Evolutionary conservation across 2,329 filamentous ascomycete species (phyloP).

Genomic region (Tolypocladium endophyticum): DNA sequence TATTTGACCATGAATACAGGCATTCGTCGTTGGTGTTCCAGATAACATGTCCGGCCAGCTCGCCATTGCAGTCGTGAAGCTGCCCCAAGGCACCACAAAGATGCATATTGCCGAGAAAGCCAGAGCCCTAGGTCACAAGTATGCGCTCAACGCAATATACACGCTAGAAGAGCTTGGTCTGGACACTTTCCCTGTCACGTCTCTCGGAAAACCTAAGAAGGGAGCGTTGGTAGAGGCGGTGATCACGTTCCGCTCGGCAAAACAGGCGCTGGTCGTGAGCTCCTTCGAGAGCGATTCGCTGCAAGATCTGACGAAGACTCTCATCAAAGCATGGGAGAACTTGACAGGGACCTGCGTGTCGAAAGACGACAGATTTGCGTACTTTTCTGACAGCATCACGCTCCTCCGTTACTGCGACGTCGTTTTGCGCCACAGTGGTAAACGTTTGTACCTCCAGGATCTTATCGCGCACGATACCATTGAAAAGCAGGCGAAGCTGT

Average conservation of each 20-base stretch:
- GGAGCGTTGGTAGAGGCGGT: conserved; percentile 19
- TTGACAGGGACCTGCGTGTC: conserved; percentile 16
- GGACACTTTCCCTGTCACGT: conserved; percentile 26
- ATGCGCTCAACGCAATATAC: conserved; percentile 28
- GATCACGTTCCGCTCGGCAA: conserved; percentile 2
- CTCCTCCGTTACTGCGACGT: conserved; percentile 25
- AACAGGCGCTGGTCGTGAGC: neutral
- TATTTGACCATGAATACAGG: conserved; percentile 9
- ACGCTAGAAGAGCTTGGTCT: conserved; percentile 28
- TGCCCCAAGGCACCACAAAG: conserved; percentile 20
- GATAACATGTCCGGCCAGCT: conserved; percentile 36
- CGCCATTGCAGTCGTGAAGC: conserved; percentile 30
- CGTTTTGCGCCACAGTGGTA: conserved; percentile 14
- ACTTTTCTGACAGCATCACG: conserved; percentile 25
- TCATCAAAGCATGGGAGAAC: conserved; percentile 18
- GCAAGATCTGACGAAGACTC: conserved; percentile 6
- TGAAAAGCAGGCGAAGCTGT: conserved; percentile 17
- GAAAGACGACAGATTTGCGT: conserved; percentile 13
- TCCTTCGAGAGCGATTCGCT: neutral
- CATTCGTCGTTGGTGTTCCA: conserved; percentile 30
- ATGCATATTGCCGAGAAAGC: conserved; percentile 18
- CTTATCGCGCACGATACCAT: conserved; percentile 18
- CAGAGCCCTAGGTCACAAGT: conserved; percentile 23
- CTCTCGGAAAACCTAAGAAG: conserved; percentile 34
- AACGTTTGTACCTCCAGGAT: conserved; percentile 24